A percentile compares a stretch with the other conserved stretches of the same genome.
Evolutionary conservation across 257 asterid genomes (phyloP).

Genomic region (Solanum appendiculatum): DNA sequence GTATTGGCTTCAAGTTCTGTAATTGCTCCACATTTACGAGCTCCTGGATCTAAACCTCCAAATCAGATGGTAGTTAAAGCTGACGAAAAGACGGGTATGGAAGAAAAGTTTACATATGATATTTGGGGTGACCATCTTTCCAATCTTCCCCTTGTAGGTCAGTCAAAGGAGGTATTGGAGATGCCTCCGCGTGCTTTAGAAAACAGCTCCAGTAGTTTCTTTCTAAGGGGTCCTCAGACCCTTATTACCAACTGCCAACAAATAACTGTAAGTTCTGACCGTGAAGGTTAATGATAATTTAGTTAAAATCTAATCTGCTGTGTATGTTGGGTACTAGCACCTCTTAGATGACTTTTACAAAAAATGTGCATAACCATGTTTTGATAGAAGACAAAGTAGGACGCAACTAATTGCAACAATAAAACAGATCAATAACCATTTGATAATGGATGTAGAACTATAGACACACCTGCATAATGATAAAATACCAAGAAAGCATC

Average conservation of each 20-base stretch:
- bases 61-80: conserved; percentile 13
- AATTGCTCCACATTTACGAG: conserved; percentile 61
- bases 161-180: conserved; percentile 20
- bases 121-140: conserved; percentile 93
- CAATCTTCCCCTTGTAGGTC: conserved; percentile 24
- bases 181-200: conserved; percentile 12
- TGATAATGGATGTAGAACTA: background rate
- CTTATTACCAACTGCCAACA: conserved; percentile 33
- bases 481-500: background rate
- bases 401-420: background rate
- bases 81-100: conserved; percentile 17
- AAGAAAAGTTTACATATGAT: conserved; percentile 56
- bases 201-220: conserved; percentile 65
- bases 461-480: background rate
- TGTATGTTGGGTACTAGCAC: background rate
- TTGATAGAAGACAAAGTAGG: background rate
- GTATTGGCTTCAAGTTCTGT: conserved; percentile 34
- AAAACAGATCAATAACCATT: background rate
- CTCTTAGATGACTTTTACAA: background rate
- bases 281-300: conserved; percentile 26
- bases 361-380: background rate
- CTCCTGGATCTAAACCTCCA: conserved; percentile 59
- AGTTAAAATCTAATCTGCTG: conserved; percentile 4
- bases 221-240: conserved; percentile 58
- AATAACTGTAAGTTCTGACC: conserved; percentile 37